Evolutionary conservation across 2,329 filamentous ascomycete genomes (phyloP).

Genomic region (Fusarium sp.): DNA sequence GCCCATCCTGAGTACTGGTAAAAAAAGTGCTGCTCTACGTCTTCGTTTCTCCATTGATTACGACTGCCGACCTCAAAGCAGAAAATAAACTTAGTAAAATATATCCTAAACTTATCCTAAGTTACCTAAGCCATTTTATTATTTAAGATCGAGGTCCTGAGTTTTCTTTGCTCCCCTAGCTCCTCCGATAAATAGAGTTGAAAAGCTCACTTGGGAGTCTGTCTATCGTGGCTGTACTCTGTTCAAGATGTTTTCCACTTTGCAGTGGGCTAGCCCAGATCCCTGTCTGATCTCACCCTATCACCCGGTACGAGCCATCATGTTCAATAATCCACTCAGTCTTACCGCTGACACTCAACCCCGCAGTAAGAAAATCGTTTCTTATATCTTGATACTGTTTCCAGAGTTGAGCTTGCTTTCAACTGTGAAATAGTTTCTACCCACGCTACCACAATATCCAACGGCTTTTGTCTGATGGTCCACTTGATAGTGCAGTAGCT

Average conservation of each 20-base stretch:
- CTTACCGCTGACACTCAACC: neutral
- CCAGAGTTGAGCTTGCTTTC: fast-evolving
- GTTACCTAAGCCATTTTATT: fast-evolving
- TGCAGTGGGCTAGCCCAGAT: neutral
- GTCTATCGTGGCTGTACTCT: neutral
- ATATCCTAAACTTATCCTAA: neutral
- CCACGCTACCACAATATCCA: fast-evolving
- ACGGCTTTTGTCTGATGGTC: no score
- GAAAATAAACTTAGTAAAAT: neutral
- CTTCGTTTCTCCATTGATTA: neutral
- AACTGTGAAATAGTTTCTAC: fast-evolving
- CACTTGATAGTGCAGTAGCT: neutral
- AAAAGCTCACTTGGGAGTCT: neutral
- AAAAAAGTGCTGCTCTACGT: neutral
- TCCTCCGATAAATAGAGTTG: neutral
- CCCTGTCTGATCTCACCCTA: neutral
- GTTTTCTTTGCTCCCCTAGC: no score
- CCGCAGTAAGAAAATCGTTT: neutral
- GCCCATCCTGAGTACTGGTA: neutral
- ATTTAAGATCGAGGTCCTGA: neutral
- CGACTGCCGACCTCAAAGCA: fast-evolving
- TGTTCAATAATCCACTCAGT: neutral
- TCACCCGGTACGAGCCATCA: neutral
- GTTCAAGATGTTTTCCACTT: neutral
- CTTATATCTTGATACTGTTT: fast-evolving